Conservation (phyloP, 225 moss, liverwort and hornwort species). For the Pseudoscleropodium purum region DNA sequence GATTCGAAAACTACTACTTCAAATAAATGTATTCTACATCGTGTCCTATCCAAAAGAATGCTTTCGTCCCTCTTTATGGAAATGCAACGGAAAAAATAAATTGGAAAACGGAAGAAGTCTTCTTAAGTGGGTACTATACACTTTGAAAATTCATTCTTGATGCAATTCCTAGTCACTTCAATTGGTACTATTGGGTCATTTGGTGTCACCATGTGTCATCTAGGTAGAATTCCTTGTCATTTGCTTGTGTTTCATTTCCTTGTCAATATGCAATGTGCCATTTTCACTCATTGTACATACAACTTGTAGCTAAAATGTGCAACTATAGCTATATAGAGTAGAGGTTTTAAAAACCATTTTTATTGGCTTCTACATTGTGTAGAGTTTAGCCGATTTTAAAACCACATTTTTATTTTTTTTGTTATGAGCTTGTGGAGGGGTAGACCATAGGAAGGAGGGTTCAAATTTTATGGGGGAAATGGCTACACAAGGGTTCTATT, state of each 20-base stretch:
- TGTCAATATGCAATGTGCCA: neutral
- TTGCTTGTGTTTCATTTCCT: too few relatives aligned
- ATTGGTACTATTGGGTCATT: neutral
- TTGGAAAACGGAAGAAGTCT: neutral
- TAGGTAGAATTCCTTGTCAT: neutral
- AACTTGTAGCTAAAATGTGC: too few relatives aligned
- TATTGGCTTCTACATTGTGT: too few relatives aligned
- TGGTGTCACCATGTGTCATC: rapidly evolving
- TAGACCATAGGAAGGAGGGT: too few relatives aligned
- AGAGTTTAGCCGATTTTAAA: too few relatives aligned
- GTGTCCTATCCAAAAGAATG: neutral
- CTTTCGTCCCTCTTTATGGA: neutral
- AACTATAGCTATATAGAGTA: too few relatives aligned
- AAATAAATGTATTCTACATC: neutral
- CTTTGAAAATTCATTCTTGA: neutral
- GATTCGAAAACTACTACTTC: neutral
- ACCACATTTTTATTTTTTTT: too few relatives aligned
- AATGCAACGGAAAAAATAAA: neutral
- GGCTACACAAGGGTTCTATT: neutral
- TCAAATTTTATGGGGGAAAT: too few relatives aligned
- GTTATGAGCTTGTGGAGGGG: too few relatives aligned
- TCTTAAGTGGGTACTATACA: too few relatives aligned
- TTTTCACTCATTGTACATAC: neutral
- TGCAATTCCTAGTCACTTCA: too few relatives aligned
- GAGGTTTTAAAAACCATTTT: too few relatives aligned